Evolutionary conservation across 345 rosid genomes (phyloP).

Genomic region (Laguncularia racemosa): DNA sequence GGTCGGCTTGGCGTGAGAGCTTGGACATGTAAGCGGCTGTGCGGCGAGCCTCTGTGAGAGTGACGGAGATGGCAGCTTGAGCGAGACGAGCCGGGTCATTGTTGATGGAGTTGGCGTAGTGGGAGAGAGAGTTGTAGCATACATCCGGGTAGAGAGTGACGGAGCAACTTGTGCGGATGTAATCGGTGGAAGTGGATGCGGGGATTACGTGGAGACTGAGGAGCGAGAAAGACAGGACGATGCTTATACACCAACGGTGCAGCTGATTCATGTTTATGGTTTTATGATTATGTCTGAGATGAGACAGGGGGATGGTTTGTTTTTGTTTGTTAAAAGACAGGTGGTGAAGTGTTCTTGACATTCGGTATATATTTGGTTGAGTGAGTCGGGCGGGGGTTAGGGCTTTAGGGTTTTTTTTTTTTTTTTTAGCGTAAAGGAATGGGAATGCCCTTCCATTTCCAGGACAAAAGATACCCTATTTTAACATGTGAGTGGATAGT

Average conservation of each 20-base stretch:
- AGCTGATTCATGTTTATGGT: too few relatives aligned
- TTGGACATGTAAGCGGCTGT: slow-evolving; percentile 44
- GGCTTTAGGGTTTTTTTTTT: too few relatives aligned
- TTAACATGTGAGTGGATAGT: too few relatives aligned
- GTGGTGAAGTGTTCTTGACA: too few relatives aligned
- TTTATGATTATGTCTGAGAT: too few relatives aligned
- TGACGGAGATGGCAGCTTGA: slow-evolving; percentile 48
- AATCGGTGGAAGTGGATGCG: slow-evolving; percentile 33
- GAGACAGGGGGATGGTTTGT: too few relatives aligned
- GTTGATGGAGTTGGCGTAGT: slow-evolving; percentile 47
- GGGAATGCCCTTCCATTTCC: too few relatives aligned
- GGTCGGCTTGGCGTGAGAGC: slow-evolving; percentile 51
- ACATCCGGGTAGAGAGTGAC: slow-evolving; percentile 73
- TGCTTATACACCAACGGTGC: background rate
- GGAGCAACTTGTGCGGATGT: slow-evolving; percentile 70
- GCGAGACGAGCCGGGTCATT: slow-evolving; percentile 56
- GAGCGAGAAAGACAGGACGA: slow-evolving; percentile 20
- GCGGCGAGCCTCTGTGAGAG: slow-evolving; percentile 43
- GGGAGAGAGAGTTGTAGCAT: slow-evolving; percentile 58
- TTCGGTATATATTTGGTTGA: too few relatives aligned
- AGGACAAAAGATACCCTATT: too few relatives aligned
- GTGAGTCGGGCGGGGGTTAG: too few relatives aligned
- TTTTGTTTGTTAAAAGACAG: too few relatives aligned
- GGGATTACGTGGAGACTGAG: slow-evolving; percentile 19
- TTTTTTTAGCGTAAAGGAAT: too few relatives aligned